These are phyloP conservation scores for Cladophialophora yegresii DNA, from an alignment of 2,329 filamentous ascomycete genomes.

Conservation along the genomic window DNA sequence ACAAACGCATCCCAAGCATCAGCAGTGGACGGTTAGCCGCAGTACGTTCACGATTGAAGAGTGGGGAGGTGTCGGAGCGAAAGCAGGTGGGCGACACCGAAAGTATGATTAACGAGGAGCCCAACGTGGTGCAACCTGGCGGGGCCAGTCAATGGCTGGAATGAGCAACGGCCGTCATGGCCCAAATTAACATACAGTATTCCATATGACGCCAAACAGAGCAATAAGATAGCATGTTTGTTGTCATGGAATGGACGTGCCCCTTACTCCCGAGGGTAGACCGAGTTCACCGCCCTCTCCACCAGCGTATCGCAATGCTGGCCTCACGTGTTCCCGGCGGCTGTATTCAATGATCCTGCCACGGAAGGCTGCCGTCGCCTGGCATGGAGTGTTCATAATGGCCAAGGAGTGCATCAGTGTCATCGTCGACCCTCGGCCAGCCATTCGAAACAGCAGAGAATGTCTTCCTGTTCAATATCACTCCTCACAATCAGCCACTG, in stretches of 20 bases:
- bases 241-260: conserved; percentile 2
- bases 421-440: too few species aligned
- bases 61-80: conserved; percentile 76
- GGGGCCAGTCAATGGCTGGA: conserved; percentile 34
- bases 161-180: conserved; percentile 15
- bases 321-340: not conserved
- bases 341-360: too few species aligned
- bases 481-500: not conserved
- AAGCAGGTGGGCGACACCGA: conserved; percentile 89
- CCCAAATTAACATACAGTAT: not conserved
- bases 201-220: conserved; percentile 10
- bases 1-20: conserved; percentile 17
- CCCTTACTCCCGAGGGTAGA: not conserved
- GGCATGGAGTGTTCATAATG: too few species aligned
- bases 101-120: conserved; percentile 66
- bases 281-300: not conserved
- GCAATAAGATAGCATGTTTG: conserved; percentile 2
- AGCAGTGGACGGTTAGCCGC: conserved; percentile 48
- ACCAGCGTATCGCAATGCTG: not conserved
- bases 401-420: too few species aligned
- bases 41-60: conserved; percentile 70
- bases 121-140: conserved; percentile 29
- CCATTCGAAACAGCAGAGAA: not conserved
- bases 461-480: not conserved
- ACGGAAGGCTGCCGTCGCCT: too few species aligned